These are phyloP conservation scores for Lepidium didymum DNA, from an alignment of 345 rosid species.

Conservation along the genomic window DNA sequence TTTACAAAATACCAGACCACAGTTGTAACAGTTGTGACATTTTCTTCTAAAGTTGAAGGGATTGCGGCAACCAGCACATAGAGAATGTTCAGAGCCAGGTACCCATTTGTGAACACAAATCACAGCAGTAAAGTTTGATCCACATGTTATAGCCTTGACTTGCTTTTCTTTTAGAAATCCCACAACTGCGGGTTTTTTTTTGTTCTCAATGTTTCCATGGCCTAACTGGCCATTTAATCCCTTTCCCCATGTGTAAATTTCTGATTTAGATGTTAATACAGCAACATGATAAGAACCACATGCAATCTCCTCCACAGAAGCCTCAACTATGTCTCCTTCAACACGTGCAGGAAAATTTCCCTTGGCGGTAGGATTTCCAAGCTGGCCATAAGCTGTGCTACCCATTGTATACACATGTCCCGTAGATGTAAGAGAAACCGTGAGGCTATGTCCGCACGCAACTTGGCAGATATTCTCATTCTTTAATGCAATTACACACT, in stretches of 20 bases:
- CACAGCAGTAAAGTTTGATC: constrained; percentile 70
- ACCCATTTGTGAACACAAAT: constrained; percentile 70
- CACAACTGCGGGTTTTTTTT: constrained; percentile 49
- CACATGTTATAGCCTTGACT: constrained; percentile 65
- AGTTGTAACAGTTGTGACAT: constrained; percentile 93
- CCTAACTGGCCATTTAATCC: constrained; percentile 81
- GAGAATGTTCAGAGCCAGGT: constrained; percentile 56
- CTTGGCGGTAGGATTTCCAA: constrained; percentile 53
- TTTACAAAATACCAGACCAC: constrained; percentile 86
- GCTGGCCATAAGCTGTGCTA: constrained; percentile 60
- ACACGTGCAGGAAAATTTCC: constrained; percentile 54
- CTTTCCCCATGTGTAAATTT: constrained; percentile 86
- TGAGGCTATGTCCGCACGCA: constrained; percentile 67
- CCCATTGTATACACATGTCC: constrained; percentile 90
- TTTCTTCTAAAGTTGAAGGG: constrained; percentile 81
- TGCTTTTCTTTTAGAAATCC: constrained; percentile 63
- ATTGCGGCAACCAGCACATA: constrained; percentile 77
- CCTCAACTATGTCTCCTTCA: constrained; percentile 44
- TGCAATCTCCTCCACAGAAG: constrained; percentile 57
- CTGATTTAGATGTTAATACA: constrained; percentile 53
- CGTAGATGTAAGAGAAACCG: constrained; percentile 55
- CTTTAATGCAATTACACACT: constrained; percentile 38
- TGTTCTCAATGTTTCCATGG: constrained; percentile 61
- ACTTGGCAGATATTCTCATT: constrained; percentile 49
- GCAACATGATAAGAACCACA: constrained; percentile 86